These are phyloP conservation scores for Closterium sp. DNA, from an alignment of 139 green algal genomes.

Conservation along the genomic window DNA sequence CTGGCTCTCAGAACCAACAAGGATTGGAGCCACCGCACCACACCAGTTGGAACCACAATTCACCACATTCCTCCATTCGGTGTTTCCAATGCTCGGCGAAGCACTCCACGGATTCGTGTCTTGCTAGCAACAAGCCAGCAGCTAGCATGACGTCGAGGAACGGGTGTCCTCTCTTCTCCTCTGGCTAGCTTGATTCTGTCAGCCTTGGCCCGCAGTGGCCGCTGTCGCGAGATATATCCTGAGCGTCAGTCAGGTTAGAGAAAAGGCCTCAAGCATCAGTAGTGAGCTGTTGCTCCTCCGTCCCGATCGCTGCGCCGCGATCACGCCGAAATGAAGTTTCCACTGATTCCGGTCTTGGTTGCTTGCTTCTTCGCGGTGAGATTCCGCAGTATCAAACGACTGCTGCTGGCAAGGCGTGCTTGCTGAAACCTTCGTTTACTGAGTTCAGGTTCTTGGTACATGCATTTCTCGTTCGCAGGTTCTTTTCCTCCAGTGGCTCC, in stretches of 20 bases:
- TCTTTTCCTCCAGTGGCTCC: neutral
- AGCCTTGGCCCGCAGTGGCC: neutral
- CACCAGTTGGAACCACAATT: no score
- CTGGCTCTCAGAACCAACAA: no score
- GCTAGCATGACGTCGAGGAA: neutral
- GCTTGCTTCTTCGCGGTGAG: neutral
- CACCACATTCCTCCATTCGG: neutral
- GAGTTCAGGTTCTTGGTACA: no score
- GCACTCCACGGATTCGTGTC: neutral
- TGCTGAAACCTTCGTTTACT: no score
- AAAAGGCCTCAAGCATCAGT: no score
- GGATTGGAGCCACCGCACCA: no score
- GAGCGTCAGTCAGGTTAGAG: neutral
- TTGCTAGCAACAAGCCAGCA: neutral
- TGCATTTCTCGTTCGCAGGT: neutral
- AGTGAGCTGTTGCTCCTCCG: no score
- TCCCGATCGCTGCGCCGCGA: neutral
- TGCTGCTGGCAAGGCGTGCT: no score
- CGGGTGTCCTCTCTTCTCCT: neutral
- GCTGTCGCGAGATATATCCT: neutral
- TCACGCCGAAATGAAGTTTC: neutral
- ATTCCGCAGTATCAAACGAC: no score
- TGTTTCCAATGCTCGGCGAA: neutral
- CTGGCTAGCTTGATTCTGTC: neutral
- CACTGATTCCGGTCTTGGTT: neutral